Conservation (phyloP, 2,329 filamentous ascomycete genomes). For the Coniochaeta ligniaria region DNA sequence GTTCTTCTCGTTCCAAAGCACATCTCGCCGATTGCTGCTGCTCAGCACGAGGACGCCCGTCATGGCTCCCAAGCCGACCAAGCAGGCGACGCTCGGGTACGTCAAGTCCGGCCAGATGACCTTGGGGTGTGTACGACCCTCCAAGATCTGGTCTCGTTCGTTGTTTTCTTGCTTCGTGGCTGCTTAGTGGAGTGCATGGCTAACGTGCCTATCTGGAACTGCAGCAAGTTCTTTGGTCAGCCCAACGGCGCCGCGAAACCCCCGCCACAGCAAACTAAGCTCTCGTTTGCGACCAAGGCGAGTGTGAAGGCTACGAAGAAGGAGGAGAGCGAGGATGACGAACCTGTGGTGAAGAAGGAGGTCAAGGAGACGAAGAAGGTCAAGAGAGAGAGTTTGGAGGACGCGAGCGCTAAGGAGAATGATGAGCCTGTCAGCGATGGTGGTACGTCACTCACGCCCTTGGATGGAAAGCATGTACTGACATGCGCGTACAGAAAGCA, state of each 20-base stretch:
- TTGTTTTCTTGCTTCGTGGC: slow-evolving; percentile 1
- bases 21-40: slow-evolving; percentile 10
- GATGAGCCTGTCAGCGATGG: not conserved
- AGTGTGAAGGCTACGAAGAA: slow-evolving; percentile 8
- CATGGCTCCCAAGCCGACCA: slow-evolving; percentile 53
- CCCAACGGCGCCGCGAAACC: slow-evolving; percentile 41
- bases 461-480: slow-evolving; percentile 1
- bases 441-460: slow-evolving; percentile 8
- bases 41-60: not conserved
- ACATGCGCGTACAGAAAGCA: slow-evolving; percentile 25
- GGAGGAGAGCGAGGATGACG: slow-evolving; percentile 1
- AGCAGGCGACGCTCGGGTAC: slow-evolving; percentile 85
- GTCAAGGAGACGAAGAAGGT: not conserved
- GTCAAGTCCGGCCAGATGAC: slow-evolving; percentile 68
- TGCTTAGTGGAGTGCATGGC: not conserved
- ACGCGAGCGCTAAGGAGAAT: not conserved
- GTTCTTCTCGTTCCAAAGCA: slow-evolving; percentile 10
- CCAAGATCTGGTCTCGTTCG: not conserved
- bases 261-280: slow-evolving; percentile 67
- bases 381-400: slow-evolving; percentile 7
- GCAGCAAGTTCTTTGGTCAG: slow-evolving; percentile 79
- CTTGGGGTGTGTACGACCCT: slow-evolving; percentile 53
- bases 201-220: slow-evolving; percentile 6
- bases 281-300: slow-evolving; percentile 63
- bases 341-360: not conserved